Conservation (phyloP, 108 stramenopile species). For the Cyclotella kingstonii region DNA sequence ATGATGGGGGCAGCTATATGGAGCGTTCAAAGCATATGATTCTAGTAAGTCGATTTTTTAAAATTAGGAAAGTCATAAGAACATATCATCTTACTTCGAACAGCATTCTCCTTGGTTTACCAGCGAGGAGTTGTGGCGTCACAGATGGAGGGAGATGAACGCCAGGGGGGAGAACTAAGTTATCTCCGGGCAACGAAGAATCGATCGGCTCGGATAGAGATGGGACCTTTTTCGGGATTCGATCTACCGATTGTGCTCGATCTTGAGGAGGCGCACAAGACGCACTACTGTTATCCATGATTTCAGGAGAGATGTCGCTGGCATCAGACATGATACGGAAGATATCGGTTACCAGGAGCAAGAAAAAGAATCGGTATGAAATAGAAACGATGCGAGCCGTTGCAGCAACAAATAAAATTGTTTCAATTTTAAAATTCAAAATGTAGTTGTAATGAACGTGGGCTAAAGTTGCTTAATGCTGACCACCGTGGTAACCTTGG, state of each 20-base stretch:
- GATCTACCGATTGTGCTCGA: neutral
- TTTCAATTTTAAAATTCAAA: too few species aligned
- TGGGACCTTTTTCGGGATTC: slow-evolving; percentile 7
- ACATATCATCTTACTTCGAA: slow-evolving; percentile 16
- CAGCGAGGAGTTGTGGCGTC: slow-evolving; percentile 25
- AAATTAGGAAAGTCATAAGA: neutral
- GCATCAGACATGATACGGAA: neutral
- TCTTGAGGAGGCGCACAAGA: too few species aligned
- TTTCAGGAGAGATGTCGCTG: neutral
- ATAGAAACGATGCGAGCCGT: too few species aligned
- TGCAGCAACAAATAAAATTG: too few species aligned
- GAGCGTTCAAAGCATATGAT: neutral
- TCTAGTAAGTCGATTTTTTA: neutral
- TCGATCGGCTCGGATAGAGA: slow-evolving; percentile 2
- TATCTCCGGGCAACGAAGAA: neutral
- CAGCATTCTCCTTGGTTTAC: slow-evolving; percentile 12
- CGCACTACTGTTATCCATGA: too few species aligned
- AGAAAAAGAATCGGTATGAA: too few species aligned
- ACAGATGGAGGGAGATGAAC: slow-evolving; percentile 30
- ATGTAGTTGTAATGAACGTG: too few species aligned
- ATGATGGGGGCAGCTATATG: slow-evolving; percentile 37
- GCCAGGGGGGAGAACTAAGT: slow-evolving; percentile 16
- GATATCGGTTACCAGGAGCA: too few species aligned
- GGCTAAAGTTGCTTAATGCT: too few species aligned
- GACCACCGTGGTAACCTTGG: too few species aligned